Base-by-base conservation (phyloP, 371 early-diverging fungal genomes). In the Blakeslea trispora region DNA sequence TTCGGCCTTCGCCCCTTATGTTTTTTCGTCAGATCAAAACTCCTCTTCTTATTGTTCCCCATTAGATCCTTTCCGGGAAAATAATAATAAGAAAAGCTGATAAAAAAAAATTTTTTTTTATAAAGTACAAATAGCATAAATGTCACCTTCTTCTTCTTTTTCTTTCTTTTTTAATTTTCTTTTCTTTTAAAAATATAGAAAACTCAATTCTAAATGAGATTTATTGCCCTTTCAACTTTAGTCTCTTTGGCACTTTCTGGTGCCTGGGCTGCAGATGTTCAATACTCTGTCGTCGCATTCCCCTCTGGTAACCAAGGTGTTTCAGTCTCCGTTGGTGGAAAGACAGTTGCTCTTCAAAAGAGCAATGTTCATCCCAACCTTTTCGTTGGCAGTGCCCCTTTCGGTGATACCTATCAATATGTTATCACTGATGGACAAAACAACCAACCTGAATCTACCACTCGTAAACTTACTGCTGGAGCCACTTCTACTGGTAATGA, bases 401-500 rank as follows among this genome's bases (percentile, higher is more conserved):
- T 37, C 42, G 71, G 68, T 5, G 50, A 57, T 7, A 63, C 51
- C 2, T 77, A 77, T 35, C 72, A 70, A 45, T 72, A 77, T 50
- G 68, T 63, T 23, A 28, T 69, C 10, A 67, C 56, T 2, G 59
- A 64, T 35, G 61, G 57, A 10, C 45, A 45, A 19, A 50, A 45
- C 1, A 62, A 61, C 8, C 43, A 43, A 5, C 51, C 64, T n/a
- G 74, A 77, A 47, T 21, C 57, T 0, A 52, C 64, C 13, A 61
- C 53, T 4, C 77, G 81, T 50, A 64, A 72, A 14, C 57, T 81
- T 5, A 63, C 74, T 13, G 35, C 53, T 1, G 75, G 73, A 14
- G 66, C 64, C 6, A 53, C 66, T 10, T 44, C 68, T 17, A 81
- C 80, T 10, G 79, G 79, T 37, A 81, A 83, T 52, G 83, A 83